Percentiles rank a stretch among this genome's conserved stretches.
phyloP scores from a whole-genome alignment of 495 filamentous ascomycete species.

The Lichenothelia convexa region DNA sequence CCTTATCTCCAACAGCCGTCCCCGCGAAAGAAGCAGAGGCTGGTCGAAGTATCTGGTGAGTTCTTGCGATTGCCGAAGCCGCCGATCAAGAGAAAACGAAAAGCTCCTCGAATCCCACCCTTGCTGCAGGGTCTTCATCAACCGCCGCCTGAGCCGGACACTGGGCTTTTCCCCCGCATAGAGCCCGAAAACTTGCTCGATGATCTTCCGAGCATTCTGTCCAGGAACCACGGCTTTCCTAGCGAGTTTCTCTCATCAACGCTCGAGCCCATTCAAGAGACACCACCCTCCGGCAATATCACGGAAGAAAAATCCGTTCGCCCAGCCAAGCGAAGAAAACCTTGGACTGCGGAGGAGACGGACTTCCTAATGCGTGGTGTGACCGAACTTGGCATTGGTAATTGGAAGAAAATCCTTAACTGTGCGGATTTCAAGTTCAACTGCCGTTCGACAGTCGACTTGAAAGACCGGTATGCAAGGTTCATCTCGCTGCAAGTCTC shows the following conservation, averaged over 20 bases:
- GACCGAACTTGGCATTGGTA: constrained; percentile 63
- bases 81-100: constrained; percentile 7
- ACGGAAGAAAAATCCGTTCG: not conserved
- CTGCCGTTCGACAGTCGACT: constrained; percentile 52
- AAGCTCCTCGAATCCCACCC: constrained; percentile 15
- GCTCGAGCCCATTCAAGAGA: not conserved
- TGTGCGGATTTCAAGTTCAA: constrained; percentile 60
- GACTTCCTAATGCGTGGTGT: constrained; percentile 59
- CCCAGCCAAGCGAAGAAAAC: constrained; percentile 11
- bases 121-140: constrained; percentile 21
- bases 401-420: constrained; percentile 72
- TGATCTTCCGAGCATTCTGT: constrained; percentile 14
- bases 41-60: constrained; percentile 5
- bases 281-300: not conserved
- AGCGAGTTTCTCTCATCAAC: not conserved
- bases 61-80: constrained; percentile 11
- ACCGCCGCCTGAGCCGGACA: constrained; percentile 20
- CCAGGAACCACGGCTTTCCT: not conserved
- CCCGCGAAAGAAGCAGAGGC: constrained; percentile 6
- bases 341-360: constrained; percentile 77
- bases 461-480: no score
- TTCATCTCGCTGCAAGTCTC: no score
- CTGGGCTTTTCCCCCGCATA: no score
- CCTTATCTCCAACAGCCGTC: not conserved
- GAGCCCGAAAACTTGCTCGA: constrained; percentile 18